These are phyloP conservation scores for Xerocomus spinulosus DNA, from an alignment of 768 basidiomycete species.

Conservation along the genomic window DNA sequence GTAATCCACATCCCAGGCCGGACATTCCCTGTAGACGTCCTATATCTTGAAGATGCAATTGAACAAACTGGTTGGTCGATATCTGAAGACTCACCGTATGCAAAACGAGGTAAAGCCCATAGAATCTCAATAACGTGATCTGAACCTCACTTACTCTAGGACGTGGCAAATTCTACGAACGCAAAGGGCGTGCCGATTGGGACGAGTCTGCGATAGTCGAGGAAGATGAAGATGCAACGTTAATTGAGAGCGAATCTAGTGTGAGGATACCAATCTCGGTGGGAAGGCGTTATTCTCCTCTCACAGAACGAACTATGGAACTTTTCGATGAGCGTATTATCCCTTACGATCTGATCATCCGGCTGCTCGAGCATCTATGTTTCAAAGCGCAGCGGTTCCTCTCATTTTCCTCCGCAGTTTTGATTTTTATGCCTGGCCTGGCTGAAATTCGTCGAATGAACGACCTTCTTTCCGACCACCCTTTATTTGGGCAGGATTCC, in stretches of 20 bases:
- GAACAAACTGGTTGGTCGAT: slow-evolving; percentile 78
- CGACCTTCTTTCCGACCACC: slow-evolving; percentile 76
- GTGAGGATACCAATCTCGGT: slow-evolving; percentile 41
- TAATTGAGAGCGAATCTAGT: slow-evolving; percentile 15
- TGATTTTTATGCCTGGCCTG: slow-evolving; percentile 93
- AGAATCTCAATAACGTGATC: neutral
- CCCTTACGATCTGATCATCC: slow-evolving; percentile 86
- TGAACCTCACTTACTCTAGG: slow-evolving; percentile 35
- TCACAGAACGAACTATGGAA: slow-evolving; percentile 75
- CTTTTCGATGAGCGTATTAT: slow-evolving; percentile 84
- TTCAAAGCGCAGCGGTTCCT: slow-evolving; percentile 52
- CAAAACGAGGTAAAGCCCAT: slow-evolving; percentile 52
- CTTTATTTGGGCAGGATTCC: slow-evolving; percentile 55
- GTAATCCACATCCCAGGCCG: slow-evolving; percentile 87
- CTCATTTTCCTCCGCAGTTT: slow-evolving; percentile 69
- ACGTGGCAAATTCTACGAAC: slow-evolving; percentile 58
- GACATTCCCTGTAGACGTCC: slow-evolving; percentile 86
- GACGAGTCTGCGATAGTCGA: slow-evolving; percentile 59
- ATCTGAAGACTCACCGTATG: slow-evolving; percentile 76
- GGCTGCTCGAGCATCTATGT: slow-evolving; percentile 78
- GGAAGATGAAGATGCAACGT: slow-evolving; percentile 64
- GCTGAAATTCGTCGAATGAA: slow-evolving; percentile 88
- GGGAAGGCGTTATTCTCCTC: slow-evolving; percentile 76
- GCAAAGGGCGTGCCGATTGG: slow-evolving; percentile 69
- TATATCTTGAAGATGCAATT: slow-evolving; percentile 88